phyloP scores from a whole-genome alignment of 2,329 filamentous ascomycete species.

The Ophiostoma sp. region DNA sequence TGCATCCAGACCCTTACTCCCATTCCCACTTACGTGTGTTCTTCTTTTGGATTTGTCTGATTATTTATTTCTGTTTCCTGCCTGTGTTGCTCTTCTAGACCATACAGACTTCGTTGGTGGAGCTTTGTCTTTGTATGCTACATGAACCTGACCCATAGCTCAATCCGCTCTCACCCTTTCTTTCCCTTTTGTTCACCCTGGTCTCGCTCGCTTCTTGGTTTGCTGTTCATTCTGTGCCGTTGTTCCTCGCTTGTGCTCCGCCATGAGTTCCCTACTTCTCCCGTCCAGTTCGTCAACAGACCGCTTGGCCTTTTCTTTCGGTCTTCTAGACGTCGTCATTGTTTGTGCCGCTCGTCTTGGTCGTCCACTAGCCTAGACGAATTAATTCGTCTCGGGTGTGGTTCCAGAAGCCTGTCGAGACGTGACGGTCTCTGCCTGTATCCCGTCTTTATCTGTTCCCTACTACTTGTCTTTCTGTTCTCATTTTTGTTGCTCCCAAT shows the following conservation, averaged over 20 bases:
- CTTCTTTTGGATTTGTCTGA: not conserved
- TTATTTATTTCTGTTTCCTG: not conserved
- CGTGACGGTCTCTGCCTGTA: not conserved
- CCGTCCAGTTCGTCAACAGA: not conserved
- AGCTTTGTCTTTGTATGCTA: not conserved
- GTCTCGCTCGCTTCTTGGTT: not conserved
- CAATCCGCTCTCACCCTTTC: not conserved
- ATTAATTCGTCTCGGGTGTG: not conserved
- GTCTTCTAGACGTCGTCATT: not conserved
- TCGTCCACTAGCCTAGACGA: not conserved
- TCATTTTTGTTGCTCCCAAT: not conserved
- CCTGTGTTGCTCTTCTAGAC: not conserved
- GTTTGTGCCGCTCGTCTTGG: not conserved
- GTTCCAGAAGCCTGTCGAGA: slow-evolving; percentile 13
- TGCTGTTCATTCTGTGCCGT: not conserved
- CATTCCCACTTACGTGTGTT: not conserved
- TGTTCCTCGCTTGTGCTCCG: slow-evolving; percentile 15
- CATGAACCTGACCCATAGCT: not conserved
- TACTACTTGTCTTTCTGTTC: not conserved
- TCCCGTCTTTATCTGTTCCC: not conserved
- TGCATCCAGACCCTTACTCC: not conserved
- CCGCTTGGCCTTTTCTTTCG: not conserved
- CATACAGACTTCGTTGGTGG: not conserved
- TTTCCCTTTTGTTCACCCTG: not conserved
- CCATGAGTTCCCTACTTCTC: not conserved